Evolutionary conservation across 2,329 filamentous ascomycete genomes (phyloP), one percentile per base, ranked within the genome.

Genomic region (Diaporthe vexans): DNA sequence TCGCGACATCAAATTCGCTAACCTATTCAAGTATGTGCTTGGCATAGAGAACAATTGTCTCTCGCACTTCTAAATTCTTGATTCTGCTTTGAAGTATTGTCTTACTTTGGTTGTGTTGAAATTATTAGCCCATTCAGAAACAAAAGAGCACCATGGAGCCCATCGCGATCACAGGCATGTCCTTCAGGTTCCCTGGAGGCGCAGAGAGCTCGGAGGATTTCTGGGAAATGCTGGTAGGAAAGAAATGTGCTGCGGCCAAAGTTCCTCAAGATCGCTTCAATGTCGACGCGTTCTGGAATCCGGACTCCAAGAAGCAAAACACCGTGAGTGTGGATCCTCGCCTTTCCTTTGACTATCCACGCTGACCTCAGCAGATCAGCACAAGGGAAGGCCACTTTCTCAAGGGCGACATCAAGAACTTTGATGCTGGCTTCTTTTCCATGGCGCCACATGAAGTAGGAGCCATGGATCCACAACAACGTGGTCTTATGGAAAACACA

Each of bases 391-490:
- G 26, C 0, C 65, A 69, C 48, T 40, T 69, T 6, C 65, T 69
- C 17, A 13, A 24, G 8, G 13, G 76, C 24, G 77, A 79, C 13
- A 67, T 71, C 0, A 59, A 58, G 19, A 54, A 69, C 2, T 80
- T 79, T 70, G 78, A 82, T 76, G 77, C 75, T 40, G 52, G 71
- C 0, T 83, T 83, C 73, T 85, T 85, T 76, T 76, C 78, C 61
- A 80, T 84, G 24, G 77, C 78, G 8, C 76, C 77, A 1, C 72
- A 74, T 19, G 82, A 84, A 65, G 81, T 81, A 26, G 76, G 78
- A 21, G 75, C 79, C 19, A 82, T 84, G 72, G 82, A 83, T 43
- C 82, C 82, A 0, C 80, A 82, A 51, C 80, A 82, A 29, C 76
- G 82, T 0, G 74, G 80, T 17, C 65, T 82, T 17, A 78, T 84